Conservation (phyloP, 2,329 filamentous ascomycete genomes). For the Pezicula rhizophila region DNA sequence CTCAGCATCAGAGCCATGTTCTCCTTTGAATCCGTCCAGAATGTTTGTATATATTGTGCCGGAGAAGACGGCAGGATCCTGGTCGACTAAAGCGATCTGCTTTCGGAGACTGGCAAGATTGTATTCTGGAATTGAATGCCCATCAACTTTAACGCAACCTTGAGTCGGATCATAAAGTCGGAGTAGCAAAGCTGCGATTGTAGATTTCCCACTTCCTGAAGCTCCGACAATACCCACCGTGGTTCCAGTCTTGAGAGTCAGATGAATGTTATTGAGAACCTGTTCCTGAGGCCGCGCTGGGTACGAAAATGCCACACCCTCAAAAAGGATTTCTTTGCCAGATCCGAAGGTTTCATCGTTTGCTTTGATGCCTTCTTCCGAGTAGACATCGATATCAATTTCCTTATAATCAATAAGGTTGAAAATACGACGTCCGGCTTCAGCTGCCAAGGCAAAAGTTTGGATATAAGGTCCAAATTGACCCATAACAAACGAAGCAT, state of each 20-base stretch:
- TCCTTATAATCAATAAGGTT: constrained; percentile 35
- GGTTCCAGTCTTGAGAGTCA: constrained; percentile 27
- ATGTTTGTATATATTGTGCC: constrained; percentile 43
- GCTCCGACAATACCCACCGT: constrained; percentile 38
- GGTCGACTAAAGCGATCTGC: constrained; percentile 18
- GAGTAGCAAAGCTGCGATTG: constrained; percentile 34
- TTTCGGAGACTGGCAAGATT: constrained; percentile 17
- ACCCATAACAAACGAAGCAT: constrained; percentile 33
- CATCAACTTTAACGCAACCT: constrained; percentile 33
- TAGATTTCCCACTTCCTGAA: constrained; percentile 37
- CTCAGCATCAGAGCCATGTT: constrained; percentile 9
- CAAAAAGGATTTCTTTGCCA: constrained; percentile 24
- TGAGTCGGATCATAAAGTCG: constrained; percentile 40
- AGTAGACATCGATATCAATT: constrained; percentile 31
- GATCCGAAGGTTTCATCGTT: constrained; percentile 13
- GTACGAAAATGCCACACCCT: constrained; percentile 29
- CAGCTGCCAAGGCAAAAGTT: constrained; percentile 33
- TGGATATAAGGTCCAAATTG: constrained; percentile 19
- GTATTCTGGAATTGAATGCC: constrained; percentile 13
- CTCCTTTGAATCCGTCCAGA: constrained; percentile 33
- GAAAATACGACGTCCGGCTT: constrained; percentile 39
- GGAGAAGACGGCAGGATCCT: constrained; percentile 20
- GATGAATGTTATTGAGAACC: constrained; percentile 26
- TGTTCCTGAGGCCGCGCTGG: constrained; percentile 23
- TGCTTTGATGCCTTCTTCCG: constrained; percentile 15